phyloP scores from a whole-genome alignment of 495 filamentous ascomycete species.

The Aspergillus sparsus region DNA sequence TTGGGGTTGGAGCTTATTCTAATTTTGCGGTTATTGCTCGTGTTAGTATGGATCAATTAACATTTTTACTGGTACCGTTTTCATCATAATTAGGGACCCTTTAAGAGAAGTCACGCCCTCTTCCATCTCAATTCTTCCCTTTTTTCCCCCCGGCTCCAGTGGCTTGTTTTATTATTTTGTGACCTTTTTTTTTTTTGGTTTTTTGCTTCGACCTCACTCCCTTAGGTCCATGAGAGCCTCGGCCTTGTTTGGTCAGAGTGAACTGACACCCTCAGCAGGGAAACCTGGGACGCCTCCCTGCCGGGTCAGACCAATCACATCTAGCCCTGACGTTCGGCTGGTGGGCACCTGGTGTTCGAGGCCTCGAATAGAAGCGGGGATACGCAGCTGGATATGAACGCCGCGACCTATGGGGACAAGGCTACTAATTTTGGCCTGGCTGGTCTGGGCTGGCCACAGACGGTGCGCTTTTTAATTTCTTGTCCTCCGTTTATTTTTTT shows the following conservation, averaged over 20 bases:
- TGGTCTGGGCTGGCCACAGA: conserved; percentile 12
- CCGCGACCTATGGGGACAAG: conserved; percentile 16
- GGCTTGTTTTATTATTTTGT: background rate
- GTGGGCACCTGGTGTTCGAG: conserved; percentile 25
- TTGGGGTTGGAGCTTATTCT: too few species aligned
- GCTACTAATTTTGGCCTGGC: conserved; percentile 25
- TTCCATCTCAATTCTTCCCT: conserved; percentile 2
- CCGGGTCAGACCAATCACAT: conserved; percentile 16
- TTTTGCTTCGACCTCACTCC: background rate
- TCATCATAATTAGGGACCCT: conserved; percentile 2
- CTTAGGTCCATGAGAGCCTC: conserved; percentile 38
- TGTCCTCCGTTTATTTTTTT: conserved; percentile 5
- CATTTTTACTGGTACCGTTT: background rate
- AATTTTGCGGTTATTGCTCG: background rate
- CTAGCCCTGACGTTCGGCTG: background rate
- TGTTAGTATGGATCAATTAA: background rate
- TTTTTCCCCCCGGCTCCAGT: background rate
- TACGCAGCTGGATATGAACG: conserved; percentile 17
- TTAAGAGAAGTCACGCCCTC: background rate
- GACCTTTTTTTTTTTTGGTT: too few species aligned
- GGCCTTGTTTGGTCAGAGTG: conserved; percentile 25
- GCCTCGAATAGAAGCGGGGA: conserved; percentile 30
- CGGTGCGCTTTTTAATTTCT: conserved; percentile 19
- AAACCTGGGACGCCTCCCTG: conserved; percentile 24
- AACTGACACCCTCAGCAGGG: conserved; percentile 21